Evolutionary conservation across 2,329 filamentous ascomycete species (phyloP), one percentile per base, ranked within the genome.

Genomic region (Dactylonectria macrodidyma): DNA sequence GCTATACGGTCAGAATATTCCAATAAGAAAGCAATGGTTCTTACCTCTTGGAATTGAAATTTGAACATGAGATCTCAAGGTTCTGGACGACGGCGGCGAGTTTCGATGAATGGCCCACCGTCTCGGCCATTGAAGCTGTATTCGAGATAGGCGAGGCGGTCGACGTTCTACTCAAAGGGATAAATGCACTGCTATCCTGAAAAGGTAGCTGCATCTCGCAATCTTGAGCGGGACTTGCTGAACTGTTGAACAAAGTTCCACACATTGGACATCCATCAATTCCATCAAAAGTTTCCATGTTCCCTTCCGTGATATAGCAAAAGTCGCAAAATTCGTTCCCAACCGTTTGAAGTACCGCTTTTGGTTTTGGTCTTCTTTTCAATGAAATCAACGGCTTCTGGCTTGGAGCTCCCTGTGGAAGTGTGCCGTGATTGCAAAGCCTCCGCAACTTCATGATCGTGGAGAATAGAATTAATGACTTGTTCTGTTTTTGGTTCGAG

Each of bases 371-470:
- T 12, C 4, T 14, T 33, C 3, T 51, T 10, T 26, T 26, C 11
- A 7, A 50, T 50, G 11, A 24, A 5, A 7, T 30, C 30, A 14
- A 7, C 6, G 24, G 26, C 47, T 26, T 8, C 11, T 8, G 5
- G 24, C 26, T 14, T 8, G 47, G 14, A 51, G 16, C 10, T 16
- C 5, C 24, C 7, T 51, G 26, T 7, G 24, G 24, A 26, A 51
- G n/a, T 16, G 48, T 51, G 24, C 48, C 48, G 24, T 30, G 48
- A 9, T 51, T 51, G 48, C 48, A 51, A n/a, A 51, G 48, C 16
- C 48, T 33, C 24, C 48, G 48, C 7, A 51, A 24, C 24, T 51
- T 51, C 2, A 33, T 51, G 48, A 51, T 51, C 24, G 48, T 51
- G 22, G 48, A 14, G n/a, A 51, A 51, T 12, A 51, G 48, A 33